A percentile compares a stretch with the other conserved stretches of the same genome.
Evolutionary conservation across 108 stramenopile genomes (phyloP).

Genomic region (Nitzschia palea): DNA sequence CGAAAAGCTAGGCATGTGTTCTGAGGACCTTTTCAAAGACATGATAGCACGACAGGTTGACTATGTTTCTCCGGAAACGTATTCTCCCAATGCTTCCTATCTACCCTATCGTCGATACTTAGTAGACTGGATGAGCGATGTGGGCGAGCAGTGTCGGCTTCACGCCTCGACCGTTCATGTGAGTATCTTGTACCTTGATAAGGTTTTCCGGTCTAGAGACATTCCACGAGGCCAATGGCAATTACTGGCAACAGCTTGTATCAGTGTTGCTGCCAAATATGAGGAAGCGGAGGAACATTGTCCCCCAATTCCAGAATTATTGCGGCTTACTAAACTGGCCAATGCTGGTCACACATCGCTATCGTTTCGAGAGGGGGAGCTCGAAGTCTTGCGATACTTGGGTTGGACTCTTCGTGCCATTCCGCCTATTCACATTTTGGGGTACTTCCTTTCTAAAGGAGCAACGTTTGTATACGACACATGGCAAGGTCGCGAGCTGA

Average conservation of each 20-base stretch:
- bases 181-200: conserved; percentile 82
- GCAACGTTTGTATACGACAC: conserved; percentile 72
- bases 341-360: conserved; percentile 72
- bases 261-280: conserved; percentile 88
- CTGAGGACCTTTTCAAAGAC: conserved; percentile 75
- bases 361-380: conserved; percentile 86
- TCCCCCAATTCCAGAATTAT: conserved; percentile 82
- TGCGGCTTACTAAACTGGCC: conserved; percentile 77
- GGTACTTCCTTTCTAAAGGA: conserved; percentile 83
- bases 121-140: conserved; percentile 93
- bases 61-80: conserved; percentile 70
- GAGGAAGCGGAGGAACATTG: conserved; percentile 92
- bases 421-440: conserved; percentile 77
- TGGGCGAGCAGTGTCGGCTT: conserved; percentile 82
- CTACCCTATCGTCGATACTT: conserved; percentile 88
- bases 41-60: conserved; percentile 79
- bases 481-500: conserved; percentile 81
- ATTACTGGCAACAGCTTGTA: conserved; percentile 89
- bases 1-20: conserved; percentile 59
- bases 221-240: conserved; percentile 86
- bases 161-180: conserved; percentile 86
- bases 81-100: conserved; percentile 70
- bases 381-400: conserved; percentile 73
- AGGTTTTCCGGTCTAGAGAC: conserved; percentile 72
- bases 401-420: conserved; percentile 83